Conservation (phyloP, 2,329 filamentous ascomycete species). For the Penicillium janthinellum region DNA sequence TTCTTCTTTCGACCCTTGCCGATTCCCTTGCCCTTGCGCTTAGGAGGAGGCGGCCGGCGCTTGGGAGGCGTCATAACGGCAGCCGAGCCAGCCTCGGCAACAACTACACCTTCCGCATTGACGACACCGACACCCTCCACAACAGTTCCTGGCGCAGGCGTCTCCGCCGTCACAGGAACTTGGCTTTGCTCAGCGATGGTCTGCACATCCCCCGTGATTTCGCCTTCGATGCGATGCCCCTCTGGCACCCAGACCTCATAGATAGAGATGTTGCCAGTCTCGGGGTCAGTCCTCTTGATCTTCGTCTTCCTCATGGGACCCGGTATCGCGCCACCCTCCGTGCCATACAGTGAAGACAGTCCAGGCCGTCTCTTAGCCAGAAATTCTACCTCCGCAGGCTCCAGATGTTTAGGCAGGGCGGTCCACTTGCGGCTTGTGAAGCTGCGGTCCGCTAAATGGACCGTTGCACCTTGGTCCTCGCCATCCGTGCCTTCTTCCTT, state of each 20-base stretch:
- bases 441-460: constrained; percentile 45
- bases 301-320: constrained; percentile 74
- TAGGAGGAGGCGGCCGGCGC: constrained; percentile 72
- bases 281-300: constrained; percentile 74
- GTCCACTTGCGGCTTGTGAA: constrained; percentile 62
- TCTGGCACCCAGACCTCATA: constrained; percentile 82
- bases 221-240: constrained; percentile 77
- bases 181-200: constrained; percentile 47
- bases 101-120: constrained; percentile 62
- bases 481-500: constrained; percentile 39
- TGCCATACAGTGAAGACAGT: constrained; percentile 55
- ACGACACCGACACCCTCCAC: constrained; percentile 63
- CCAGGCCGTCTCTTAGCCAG: constrained; percentile 64
- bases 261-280: constrained; percentile 75
- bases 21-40: constrained; percentile 77
- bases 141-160: constrained; percentile 59
- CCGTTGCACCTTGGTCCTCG: constrained; percentile 34
- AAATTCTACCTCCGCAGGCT: constrained; percentile 62
- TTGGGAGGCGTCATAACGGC: constrained; percentile 52
- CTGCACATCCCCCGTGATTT: constrained; percentile 66
- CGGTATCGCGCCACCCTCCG: constrained; percentile 31
- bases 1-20: constrained; percentile 79
- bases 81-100: constrained; percentile 52
- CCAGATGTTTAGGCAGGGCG: constrained; percentile 57
- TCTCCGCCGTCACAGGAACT: constrained; percentile 37